Conservation (phyloP, 495 filamentous ascomycete species). For the Aspergillus diversus region DNA sequence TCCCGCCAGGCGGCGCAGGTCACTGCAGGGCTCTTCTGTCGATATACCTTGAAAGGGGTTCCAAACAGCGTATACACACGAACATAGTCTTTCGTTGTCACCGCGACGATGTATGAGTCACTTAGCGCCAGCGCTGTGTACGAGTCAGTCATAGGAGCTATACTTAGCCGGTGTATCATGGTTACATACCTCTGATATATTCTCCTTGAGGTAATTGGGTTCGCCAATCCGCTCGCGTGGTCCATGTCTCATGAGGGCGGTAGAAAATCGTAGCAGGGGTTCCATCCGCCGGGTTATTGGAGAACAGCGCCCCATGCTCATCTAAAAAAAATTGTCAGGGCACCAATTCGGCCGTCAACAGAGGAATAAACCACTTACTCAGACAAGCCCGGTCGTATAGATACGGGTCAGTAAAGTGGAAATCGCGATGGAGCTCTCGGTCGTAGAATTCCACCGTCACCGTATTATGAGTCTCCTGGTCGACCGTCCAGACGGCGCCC, state of each 20-base stretch:
- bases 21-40: slow-evolving; percentile 91
- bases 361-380: slow-evolving; percentile 42
- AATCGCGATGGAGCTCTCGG: slow-evolving; percentile 85
- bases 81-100: slow-evolving; percentile 83
- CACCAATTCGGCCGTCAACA: neutral
- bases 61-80: slow-evolving; percentile 93
- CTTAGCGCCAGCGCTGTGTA: slow-evolving; percentile 79
- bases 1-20: slow-evolving; percentile 92
- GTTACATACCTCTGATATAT: slow-evolving; percentile 59
- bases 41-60: slow-evolving; percentile 81
- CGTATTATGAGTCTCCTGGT: slow-evolving; percentile 92
- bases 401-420: slow-evolving; percentile 94
- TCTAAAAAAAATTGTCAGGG: slow-evolving; percentile 42
- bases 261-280: slow-evolving; percentile 88
- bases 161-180: neutral
- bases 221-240: slow-evolving; percentile 85
- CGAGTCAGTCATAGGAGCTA: slow-evolving; percentile 6
- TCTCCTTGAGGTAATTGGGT: slow-evolving; percentile 82
- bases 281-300: slow-evolving; percentile 70
- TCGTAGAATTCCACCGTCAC: slow-evolving; percentile 98
- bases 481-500: slow-evolving; percentile 95
- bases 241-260: slow-evolving; percentile 96
- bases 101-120: slow-evolving; percentile 86
- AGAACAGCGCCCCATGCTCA: slow-evolving; percentile 85
- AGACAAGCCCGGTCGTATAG: slow-evolving; percentile 95